Conservation (phyloP, 2,329 filamentous ascomycete species). For the Didymella glomerata region DNA sequence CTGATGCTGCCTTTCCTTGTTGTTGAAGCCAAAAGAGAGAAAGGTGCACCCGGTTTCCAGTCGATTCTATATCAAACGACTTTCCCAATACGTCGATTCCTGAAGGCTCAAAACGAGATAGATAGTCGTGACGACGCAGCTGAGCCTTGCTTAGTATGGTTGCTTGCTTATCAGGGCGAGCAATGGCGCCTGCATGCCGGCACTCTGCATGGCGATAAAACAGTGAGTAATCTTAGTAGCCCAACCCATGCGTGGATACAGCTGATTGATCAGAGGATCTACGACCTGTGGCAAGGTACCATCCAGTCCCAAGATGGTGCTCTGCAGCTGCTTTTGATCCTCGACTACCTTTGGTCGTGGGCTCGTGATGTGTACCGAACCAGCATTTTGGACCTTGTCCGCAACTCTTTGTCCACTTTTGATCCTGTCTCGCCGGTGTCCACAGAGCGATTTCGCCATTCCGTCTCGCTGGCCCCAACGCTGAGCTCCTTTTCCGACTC, state of each 20-base stretch:
- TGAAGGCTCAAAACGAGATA: conserved; percentile 24
- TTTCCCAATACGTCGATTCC: conserved; percentile 4
- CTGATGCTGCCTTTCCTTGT: background rate
- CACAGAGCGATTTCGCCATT: background rate
- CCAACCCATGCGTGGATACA: no score
- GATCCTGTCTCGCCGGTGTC: background rate
- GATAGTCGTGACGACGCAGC: background rate
- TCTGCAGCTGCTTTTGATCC: conserved; percentile 28
- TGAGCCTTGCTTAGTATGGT: conserved; percentile 30
- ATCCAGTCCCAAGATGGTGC: conserved; percentile 28
- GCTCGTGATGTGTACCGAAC: background rate
- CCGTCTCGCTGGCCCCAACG: background rate
- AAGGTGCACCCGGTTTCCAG: background rate
- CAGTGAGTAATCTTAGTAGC: no score
- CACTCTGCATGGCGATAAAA: conserved; percentile 10
- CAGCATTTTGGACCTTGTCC: no score
- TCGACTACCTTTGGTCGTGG: conserved; percentile 22
- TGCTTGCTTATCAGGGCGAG: conserved; percentile 30
- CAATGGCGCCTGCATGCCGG: conserved; percentile 28
- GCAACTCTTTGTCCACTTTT: no score
- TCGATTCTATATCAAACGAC: background rate
- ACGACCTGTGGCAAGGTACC: conserved; percentile 32
- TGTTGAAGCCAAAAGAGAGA: background rate
- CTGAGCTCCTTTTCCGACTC: background rate
- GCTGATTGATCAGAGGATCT: conserved; percentile 22